Conservation (phyloP, 78 protist genomes). For the Dictyostelium discoideum region DNA sequence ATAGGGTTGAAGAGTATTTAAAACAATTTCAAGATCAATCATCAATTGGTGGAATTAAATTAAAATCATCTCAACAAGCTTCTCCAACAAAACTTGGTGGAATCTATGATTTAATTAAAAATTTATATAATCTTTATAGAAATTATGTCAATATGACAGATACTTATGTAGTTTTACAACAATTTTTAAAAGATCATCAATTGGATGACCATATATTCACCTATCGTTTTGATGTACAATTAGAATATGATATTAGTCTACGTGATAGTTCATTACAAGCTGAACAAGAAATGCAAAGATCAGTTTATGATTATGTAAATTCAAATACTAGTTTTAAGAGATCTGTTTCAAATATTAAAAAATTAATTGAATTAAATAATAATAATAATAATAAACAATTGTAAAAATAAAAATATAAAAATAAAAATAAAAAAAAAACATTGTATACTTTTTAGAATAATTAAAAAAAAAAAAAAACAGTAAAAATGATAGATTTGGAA, state of each 20-base stretch:
- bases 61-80: no score
- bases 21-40: not conserved
- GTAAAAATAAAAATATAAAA: not conserved
- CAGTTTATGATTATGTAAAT: not conserved
- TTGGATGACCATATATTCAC: not conserved
- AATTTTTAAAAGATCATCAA: not conserved
- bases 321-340: not conserved
- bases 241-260: not conserved
- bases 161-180: not conserved
- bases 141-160: not conserved
- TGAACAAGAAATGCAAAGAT: conserved; percentile 1
- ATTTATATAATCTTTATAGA: not conserved
- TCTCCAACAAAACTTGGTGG: not conserved
- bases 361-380: not conserved
- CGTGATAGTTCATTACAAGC: not conserved
- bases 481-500: no score
- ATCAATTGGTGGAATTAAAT: not conserved
- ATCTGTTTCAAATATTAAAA: conserved; percentile 8
- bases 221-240: not conserved
- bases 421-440: not conserved
- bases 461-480: no score
- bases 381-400: not conserved
- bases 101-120: not conserved
- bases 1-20: not conserved
- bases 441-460: not conserved